Conservation (phyloP, 495 filamentous ascomycete species). For the Xylaria acuta region DNA sequence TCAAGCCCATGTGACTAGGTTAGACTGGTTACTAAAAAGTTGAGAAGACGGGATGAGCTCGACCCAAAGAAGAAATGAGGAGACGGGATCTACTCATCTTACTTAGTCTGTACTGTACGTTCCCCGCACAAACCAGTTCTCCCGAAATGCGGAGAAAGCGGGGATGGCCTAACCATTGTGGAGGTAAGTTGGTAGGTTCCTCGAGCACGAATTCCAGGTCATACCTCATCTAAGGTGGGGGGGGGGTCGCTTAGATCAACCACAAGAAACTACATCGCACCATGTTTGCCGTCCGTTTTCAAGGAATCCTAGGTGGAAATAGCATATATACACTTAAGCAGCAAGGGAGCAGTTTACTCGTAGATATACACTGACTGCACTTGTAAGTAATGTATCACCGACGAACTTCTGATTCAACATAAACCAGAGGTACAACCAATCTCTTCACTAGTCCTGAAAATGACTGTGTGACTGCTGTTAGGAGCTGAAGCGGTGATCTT, state of each 20-base stretch:
- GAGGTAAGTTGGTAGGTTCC: too few relatives aligned
- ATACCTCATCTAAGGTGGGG: neutral
- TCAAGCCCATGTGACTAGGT: neutral
- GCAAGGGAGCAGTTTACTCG: neutral
- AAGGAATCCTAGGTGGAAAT: neutral
- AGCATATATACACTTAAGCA: neutral
- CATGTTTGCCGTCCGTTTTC: neutral
- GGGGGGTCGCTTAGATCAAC: neutral
- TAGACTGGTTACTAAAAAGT: too few relatives aligned
- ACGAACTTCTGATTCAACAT: neutral
- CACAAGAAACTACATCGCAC: neutral
- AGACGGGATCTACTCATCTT: neutral
- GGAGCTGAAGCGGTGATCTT: neutral
- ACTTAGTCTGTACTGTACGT: too few relatives aligned
- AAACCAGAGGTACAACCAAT: neutral
- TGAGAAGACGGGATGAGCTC: too few relatives aligned
- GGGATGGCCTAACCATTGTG: neutral
- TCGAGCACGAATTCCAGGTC: too few relatives aligned
- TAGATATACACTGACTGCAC: too few relatives aligned
- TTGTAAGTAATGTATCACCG: too few relatives aligned
- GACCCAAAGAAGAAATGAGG: neutral
- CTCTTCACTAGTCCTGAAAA: neutral
- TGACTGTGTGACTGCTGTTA: neutral
- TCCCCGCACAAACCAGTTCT: constrained; percentile 4
- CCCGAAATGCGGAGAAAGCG: constrained; percentile 17